Conservation (phyloP, 805 yeast species). For the Crinitomyces ghanaensis region DNA sequence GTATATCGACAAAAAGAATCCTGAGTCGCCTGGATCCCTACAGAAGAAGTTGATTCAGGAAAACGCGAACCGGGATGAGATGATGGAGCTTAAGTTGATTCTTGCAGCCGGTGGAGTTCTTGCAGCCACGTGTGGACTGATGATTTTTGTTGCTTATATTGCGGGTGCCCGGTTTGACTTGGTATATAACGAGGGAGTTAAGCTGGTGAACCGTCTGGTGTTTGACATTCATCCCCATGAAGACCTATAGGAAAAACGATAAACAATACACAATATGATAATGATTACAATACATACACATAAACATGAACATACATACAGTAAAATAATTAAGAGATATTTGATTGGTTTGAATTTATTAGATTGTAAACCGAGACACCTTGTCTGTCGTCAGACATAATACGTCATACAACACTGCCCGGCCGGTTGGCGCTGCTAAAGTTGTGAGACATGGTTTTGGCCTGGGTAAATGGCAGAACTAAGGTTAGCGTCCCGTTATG, state of each 20-base stretch:
- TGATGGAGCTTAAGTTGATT: constrained; percentile 12
- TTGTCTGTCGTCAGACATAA: too few relatives aligned
- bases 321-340: too few relatives aligned
- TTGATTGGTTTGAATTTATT: too few relatives aligned
- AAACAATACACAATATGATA: not conserved
- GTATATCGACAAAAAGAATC: constrained; percentile 46
- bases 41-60: constrained; percentile 3
- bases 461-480: too few relatives aligned
- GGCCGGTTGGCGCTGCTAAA: too few relatives aligned
- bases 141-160: constrained; percentile 19
- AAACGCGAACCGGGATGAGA: constrained; percentile 9
- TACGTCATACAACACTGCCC: too few relatives aligned
- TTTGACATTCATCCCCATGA: not conserved
- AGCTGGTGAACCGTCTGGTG: constrained; percentile 6
- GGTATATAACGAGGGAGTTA: constrained; percentile 6
- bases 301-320: too few relatives aligned
- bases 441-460: too few relatives aligned
- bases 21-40: constrained; percentile 8
- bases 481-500: too few relatives aligned
- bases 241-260: not conserved
- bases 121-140: constrained; percentile 14
- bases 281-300: too few relatives aligned
- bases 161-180: constrained; percentile 23
- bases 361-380: too few relatives aligned
- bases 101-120: constrained; percentile 15